Evolutionary conservation across 2,329 filamentous ascomycete species (phyloP).

Genomic region (Lecanosticta acicola): DNA sequence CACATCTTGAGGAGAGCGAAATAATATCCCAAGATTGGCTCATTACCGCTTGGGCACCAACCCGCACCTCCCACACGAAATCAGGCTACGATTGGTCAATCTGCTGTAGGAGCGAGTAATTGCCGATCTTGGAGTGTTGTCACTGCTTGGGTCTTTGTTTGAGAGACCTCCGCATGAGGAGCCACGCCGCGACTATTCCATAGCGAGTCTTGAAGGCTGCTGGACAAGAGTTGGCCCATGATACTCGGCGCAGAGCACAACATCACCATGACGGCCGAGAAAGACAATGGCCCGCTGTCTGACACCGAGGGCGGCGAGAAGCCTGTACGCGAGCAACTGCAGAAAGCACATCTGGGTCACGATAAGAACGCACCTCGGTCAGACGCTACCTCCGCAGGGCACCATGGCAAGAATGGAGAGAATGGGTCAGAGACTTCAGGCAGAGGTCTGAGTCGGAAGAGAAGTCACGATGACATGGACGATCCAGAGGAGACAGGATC

Average conservation of each 20-base stretch:
- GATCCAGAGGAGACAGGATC: slow-evolving; percentile 22
- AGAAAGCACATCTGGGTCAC: slow-evolving; percentile 54
- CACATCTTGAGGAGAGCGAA: not conserved
- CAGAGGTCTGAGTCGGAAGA: slow-evolving; percentile 37
- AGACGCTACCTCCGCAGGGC: not conserved
- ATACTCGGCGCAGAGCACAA: no score
- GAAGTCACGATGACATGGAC: slow-evolving; percentile 43
- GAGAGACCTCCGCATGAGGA: not conserved
- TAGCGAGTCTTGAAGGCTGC: not conserved
- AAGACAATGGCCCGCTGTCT: slow-evolving; percentile 21
- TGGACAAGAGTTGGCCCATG: no score
- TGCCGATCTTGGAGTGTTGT: slow-evolving; percentile 8
- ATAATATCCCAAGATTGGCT: not conserved
- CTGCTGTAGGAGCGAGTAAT: slow-evolving; percentile 8
- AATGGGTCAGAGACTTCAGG: not conserved
- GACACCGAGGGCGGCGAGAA: slow-evolving; percentile 49
- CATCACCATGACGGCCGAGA: slow-evolving; percentile 23
- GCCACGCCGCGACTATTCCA: not conserved
- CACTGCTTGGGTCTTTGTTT: not conserved
- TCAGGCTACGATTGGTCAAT: not conserved
- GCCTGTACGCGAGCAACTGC: slow-evolving; percentile 56
- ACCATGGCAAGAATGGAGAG: slow-evolving; percentile 21
- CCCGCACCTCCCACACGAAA: not conserved
- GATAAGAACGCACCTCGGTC: slow-evolving; percentile 1
- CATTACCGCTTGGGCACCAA: not conserved